These are phyloP conservation scores for Tolypocladium pustulatum DNA, from an alignment of 2,329 filamentous ascomycete species.

Conservation along the genomic window DNA sequence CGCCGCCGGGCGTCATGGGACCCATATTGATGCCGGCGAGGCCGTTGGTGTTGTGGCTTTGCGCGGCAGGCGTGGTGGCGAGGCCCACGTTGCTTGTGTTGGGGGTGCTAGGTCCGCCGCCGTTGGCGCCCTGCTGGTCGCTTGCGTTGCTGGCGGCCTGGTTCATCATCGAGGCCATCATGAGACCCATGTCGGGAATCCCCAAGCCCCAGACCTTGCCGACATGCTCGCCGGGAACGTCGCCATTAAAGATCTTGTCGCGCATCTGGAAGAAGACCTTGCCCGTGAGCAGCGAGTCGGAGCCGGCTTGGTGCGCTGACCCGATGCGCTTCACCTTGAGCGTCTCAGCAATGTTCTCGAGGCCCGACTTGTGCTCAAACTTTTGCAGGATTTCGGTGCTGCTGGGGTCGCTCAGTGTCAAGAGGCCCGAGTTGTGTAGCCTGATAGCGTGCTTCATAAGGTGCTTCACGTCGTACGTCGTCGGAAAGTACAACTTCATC, in stretches of 20 bases:
- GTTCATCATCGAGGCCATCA: conserved; percentile 23
- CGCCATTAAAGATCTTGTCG: conserved; percentile 75
- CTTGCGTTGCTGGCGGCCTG: conserved; percentile 29
- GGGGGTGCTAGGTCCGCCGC: conserved; percentile 49
- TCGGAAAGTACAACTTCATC: conserved; percentile 88
- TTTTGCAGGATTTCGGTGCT: conserved; percentile 69
- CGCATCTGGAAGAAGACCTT: conserved; percentile 91
- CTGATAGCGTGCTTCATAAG: conserved; percentile 83
- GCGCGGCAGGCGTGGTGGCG: conserved; percentile 36
- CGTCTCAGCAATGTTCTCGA: conserved; percentile 89
- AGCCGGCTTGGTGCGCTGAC: conserved; percentile 82
- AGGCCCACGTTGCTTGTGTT: conserved; percentile 51
- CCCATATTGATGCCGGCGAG: conserved; percentile 50
- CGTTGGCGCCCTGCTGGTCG: conserved; percentile 17
- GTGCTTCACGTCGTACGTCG: conserved; percentile 92
- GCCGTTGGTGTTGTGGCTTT: conserved; percentile 46
- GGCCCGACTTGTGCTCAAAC: conserved; percentile 80
- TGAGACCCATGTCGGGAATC: conserved; percentile 49
- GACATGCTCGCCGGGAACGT: conserved; percentile 69
- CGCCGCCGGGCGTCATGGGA: conserved; percentile 68
- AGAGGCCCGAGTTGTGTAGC: conserved; percentile 52
- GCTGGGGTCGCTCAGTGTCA: conserved; percentile 51
- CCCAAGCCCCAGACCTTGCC: conserved; percentile 93
- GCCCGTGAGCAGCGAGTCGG: conserved; percentile 86
- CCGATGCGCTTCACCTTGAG: conserved; percentile 85